Percentiles rank a stretch among this genome's conserved stretches.
Evolutionary conservation across 108 stramenopile genomes (phyloP).

Genomic region (Schizochytrium sp.): DNA sequence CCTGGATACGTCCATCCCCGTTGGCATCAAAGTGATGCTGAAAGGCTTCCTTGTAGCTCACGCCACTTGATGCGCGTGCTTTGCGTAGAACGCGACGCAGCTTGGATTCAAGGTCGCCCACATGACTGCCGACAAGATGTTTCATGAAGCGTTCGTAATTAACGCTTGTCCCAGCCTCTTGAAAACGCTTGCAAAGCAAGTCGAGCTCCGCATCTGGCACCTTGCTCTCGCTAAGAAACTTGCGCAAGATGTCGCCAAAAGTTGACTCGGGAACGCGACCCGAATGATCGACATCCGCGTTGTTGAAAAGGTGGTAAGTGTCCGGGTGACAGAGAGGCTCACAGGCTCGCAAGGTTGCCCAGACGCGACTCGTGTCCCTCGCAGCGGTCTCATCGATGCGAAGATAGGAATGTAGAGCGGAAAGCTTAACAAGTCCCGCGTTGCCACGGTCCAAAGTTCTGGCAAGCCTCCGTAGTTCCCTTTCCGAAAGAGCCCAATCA

Average conservation of each 20-base stretch:
- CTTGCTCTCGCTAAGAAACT: background rate
- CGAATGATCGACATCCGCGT: background rate
- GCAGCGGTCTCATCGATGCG: background rate
- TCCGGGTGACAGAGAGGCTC: background rate
- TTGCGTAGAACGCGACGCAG: slow-evolving; percentile 17
- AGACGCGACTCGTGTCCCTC: background rate
- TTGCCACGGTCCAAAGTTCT: background rate
- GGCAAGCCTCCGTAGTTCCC: background rate
- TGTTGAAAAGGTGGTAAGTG: background rate
- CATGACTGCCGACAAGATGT: background rate
- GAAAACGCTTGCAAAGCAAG: background rate
- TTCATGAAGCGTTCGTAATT: slow-evolving; percentile 20
- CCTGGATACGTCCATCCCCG: background rate
- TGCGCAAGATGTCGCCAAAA: background rate
- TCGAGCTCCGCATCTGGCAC: background rate
- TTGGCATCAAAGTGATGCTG: slow-evolving; percentile 16
- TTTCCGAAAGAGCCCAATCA: background rate
- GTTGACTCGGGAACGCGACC: background rate
- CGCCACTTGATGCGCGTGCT: background rate
- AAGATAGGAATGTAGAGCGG: background rate
- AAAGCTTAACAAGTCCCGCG: background rate
- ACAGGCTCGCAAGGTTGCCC: background rate
- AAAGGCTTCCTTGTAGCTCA: background rate
- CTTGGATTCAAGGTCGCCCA: slow-evolving; percentile 20
- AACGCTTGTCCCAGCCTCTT: background rate